Base-by-base conservation (phyloP, 1,139 yeast species). In the Hansenula sp. region DNA sequence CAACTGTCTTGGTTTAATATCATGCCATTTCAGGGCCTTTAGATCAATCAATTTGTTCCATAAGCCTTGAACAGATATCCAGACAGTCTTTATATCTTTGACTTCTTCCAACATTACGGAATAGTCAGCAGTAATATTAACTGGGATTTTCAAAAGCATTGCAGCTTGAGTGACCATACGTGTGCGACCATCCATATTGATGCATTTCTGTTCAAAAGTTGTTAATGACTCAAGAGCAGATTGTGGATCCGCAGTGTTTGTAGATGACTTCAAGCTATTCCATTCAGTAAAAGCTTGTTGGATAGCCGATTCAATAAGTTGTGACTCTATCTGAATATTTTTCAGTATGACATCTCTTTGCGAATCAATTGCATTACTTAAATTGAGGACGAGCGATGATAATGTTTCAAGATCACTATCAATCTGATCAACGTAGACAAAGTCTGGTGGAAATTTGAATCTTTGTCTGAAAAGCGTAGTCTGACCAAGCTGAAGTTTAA, bases 361-460 rank as follows among this genome's bases (percentile, higher is more conserved):
- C 1, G 68, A 67, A 7, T 69, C 63, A n/a, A 86, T 64, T 7
- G 68, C 54, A 2, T 52, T 50, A 5, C 61, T 55, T 50, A 76
- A 76, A 31, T 63, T 62, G 0, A n/a, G n/a, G n/a, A 54, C 55
- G 27, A 79, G 50, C 3, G 82, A 61, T 18, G 58, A 51, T 10
- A 86, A 59, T 6, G 77, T 68, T 1, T 69, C 59, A 47, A 74
- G 60, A 43, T 77, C 79, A 45, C 68, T 71, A 25, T 78, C 82
- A 2, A 88, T 53, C 52, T 86, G 94, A 39, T 85, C 94, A 36
- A 70, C 68, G 57, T 68, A 77, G 1, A 82, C 51, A 88, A 93
- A 85, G 25, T 73, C 72, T 0, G 60, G 41, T 0, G 84, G 77
- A 44, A 79, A 74, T 34, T 69, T 70, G 53, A 67, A 74, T 36